A percentile compares a stretch with the other conserved stretches of the same genome.
These are phyloP conservation scores for Plantago lanceolata DNA, from an alignment of 305 asterid genomes.

Conservation along the genomic window DNA sequence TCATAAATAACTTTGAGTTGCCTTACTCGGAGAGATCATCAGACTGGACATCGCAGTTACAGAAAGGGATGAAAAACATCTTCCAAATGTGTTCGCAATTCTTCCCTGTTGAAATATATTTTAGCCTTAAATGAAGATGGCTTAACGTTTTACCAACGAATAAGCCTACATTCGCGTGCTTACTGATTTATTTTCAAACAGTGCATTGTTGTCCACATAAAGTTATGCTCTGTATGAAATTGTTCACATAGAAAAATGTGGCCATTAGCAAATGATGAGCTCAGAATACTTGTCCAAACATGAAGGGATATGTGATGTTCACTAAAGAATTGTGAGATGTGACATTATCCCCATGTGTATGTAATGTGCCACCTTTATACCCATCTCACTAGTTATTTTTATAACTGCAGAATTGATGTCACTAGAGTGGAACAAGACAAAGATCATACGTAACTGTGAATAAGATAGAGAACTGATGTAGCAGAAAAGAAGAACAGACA, in stretches of 20 bases:
- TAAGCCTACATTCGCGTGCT: too few species aligned
- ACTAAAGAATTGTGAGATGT: background rate
- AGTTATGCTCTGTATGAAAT: background rate
- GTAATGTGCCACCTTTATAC: slow-evolving; percentile 13
- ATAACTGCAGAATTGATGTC: slow-evolving; percentile 18
- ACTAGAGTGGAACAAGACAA: slow-evolving; percentile 32
- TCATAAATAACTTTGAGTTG: too few species aligned
- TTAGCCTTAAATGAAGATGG: too few species aligned
- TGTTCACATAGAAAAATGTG: background rate
- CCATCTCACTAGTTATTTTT: slow-evolving; percentile 14
- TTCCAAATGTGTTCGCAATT: too few species aligned
- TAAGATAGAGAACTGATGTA: slow-evolving; percentile 12
- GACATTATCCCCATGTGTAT: background rate
- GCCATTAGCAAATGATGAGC: background rate
- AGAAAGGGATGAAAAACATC: too few species aligned
- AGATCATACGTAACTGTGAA: slow-evolving; percentile 6
- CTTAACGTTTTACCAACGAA: too few species aligned
- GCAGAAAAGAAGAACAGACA: slow-evolving; percentile 4
- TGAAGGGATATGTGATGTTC: background rate
- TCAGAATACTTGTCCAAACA: background rate
- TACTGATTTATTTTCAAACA: too few species aligned
- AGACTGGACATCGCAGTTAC: too few species aligned
- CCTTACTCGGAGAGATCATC: too few species aligned
- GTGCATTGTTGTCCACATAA: background rate
- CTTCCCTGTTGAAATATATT: too few species aligned